Conservation (phyloP, 345 rosid genomes). For the Angophora floribunda region DNA sequence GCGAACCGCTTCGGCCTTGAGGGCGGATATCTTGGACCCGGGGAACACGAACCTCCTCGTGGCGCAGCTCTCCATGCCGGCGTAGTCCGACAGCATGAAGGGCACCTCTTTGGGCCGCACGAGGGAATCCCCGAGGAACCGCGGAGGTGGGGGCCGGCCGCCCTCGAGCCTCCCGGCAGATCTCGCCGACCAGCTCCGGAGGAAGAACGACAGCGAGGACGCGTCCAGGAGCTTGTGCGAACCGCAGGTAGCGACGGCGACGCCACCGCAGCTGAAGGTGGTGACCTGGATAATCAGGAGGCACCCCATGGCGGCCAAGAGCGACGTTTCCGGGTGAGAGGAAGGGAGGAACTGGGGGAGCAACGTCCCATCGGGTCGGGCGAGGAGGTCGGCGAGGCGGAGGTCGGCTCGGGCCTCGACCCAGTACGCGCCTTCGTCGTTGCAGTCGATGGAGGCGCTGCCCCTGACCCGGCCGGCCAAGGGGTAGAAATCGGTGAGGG, state of each 20-base stretch:
- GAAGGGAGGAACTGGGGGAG: not conserved
- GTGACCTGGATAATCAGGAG: slow-evolving; percentile 1
- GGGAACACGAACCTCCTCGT: not conserved
- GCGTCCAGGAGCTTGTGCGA: slow-evolving; percentile 4
- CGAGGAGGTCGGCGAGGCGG: not conserved
- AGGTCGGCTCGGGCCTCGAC: not conserved
- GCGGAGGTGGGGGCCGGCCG: not conserved
- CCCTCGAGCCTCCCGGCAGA: not conserved
- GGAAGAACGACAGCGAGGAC: not conserved
- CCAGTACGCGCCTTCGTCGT: slow-evolving; percentile 1
- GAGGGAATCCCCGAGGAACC: not conserved
- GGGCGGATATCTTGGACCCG: not conserved
- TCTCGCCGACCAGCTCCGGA: not conserved
- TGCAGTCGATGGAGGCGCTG: slow-evolving; percentile 3
- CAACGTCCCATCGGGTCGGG: not conserved
- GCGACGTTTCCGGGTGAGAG: not conserved
- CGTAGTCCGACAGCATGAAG: not conserved
- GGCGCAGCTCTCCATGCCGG: not conserved
- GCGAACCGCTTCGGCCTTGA: not conserved
- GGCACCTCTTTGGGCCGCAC: not conserved
- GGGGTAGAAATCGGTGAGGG: slow-evolving; percentile 5
- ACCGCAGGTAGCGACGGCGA: not conserved
- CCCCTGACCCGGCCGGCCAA: slow-evolving; percentile 2
- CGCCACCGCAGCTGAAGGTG: not conserved
- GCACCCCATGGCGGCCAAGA: not conserved